These are phyloP conservation scores for Candida boidinii DNA, from an alignment of 805 yeast genomes.

Conservation along the genomic window DNA sequence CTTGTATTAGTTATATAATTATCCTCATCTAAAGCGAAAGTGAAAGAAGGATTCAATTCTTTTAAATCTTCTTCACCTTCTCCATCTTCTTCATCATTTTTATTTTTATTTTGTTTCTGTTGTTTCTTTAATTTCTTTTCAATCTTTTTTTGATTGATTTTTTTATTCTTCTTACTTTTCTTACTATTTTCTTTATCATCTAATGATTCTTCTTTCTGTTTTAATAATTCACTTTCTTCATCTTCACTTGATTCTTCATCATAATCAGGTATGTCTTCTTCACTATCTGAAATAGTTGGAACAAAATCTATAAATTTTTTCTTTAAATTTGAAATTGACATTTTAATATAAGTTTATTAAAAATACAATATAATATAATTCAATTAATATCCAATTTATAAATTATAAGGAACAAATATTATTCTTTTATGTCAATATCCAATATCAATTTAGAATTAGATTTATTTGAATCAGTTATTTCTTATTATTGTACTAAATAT, in stretches of 20 bases:
- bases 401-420: no score
- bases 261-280: slow-evolving; percentile 45
- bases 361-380: no score
- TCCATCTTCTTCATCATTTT: slow-evolving; percentile 15
- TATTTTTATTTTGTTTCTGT: slow-evolving; percentile 27
- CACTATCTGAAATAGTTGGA: slow-evolving; percentile 71
- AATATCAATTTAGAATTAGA: no score
- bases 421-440: no score
- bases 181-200: slow-evolving; percentile 9
- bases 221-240: no score
- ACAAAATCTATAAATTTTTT: slow-evolving; percentile 41
- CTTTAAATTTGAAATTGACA: no score
- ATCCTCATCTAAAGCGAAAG: slow-evolving; percentile 55
- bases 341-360: no score
- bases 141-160: slow-evolving; percentile 10
- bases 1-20: slow-evolving; percentile 21
- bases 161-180: slow-evolving; percentile 5
- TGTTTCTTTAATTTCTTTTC: slow-evolving; percentile 16
- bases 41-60: slow-evolving; percentile 67
- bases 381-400: no score
- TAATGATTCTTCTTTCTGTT: no score
- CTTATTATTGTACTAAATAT: no score
- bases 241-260: slow-evolving; percentile 38
- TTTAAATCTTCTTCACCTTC: slow-evolving; percentile 34
- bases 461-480: no score